A percentile compares a stretch with the other conserved stretches of the same genome.
Evolutionary conservation across 129 eudicot species (phyloP).

Genomic region (Helichrysum umbraculigerum): DNA sequence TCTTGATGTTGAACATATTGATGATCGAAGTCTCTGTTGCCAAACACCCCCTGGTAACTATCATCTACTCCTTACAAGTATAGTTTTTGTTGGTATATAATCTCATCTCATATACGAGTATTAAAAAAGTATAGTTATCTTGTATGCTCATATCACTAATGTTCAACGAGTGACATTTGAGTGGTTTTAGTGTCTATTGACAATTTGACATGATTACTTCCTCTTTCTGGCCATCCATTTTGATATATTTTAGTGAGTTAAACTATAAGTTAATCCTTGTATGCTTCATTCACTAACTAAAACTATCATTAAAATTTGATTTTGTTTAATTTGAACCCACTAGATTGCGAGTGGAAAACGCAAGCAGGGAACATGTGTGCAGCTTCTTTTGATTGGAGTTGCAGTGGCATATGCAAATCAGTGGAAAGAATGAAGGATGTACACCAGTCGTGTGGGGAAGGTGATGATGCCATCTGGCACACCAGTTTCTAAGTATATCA

Average conservation of each 20-base stretch:
- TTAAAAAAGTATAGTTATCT: neutral
- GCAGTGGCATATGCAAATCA: constrained; percentile 83
- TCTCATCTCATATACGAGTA: neutral
- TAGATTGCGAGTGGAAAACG: constrained; percentile 81
- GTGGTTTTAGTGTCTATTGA: constrained; percentile 24
- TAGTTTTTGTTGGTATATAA: neutral
- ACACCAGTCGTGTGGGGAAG: constrained; percentile 72
- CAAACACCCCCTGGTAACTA: constrained; percentile 72
- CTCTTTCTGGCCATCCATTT: neutral
- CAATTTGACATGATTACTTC: constrained; percentile 16
- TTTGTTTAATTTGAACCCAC: constrained; percentile 16
- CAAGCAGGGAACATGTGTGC: constrained; percentile 80
- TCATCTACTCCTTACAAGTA: neutral
- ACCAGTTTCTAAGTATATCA: constrained; percentile 45
- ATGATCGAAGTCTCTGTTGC: constrained; percentile 85
- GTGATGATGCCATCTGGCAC: constrained; percentile 71
- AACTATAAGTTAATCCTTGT: constrained; percentile 1
- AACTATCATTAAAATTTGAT: constrained; percentile 4
- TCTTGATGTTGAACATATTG: constrained; percentile 87
- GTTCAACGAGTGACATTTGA: neutral
- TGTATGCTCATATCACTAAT: constrained; percentile 4
- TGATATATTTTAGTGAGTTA: neutral
- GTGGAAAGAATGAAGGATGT: constrained; percentile 73
- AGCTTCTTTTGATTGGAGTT: constrained; percentile 93
- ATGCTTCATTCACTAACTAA: constrained; percentile 19